Base-by-base conservation (phyloP, 179 eudicot genomes). In the Nepenthes alata region DNA sequence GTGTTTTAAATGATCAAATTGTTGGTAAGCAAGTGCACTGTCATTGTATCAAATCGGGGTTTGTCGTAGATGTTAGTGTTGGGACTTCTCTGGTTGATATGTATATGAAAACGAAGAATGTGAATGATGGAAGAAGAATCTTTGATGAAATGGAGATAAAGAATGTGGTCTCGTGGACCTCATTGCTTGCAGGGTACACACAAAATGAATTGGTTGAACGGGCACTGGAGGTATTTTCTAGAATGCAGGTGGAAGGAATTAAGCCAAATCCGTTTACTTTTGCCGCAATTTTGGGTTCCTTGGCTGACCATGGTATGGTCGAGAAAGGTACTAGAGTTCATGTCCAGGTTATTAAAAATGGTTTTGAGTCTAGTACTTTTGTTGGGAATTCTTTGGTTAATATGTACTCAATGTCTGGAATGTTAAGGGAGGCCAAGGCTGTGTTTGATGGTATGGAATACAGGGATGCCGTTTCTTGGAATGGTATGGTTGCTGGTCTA, bases 111-210 rank as follows among this genome's bases (percentile, higher is more conserved):
- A 67, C 69, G 3, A 62, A 64, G 53, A 62, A 60, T 67, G 39
- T 76, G 63, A 45, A 52, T 47, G 72, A 58, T 57, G 80, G 76
- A 37, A 52, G 12, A 58, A 12, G 66, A 14, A 65, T 67, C 37
- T 79, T 79, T 60, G 67, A 65, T 47, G 78, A 70, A 59, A 79
- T 79, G 83, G 73, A 65, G 67, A 74, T 67, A 53, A 73, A 53
- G 41, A 79, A 79, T 73, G 83, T 79, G 35, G 75, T 79, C 69
- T 67, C 83, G 45, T 79, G 83, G 80, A 79, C 83, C 11, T 79
- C 80, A 25, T 50, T 79, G 78, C 67, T 79, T 52, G 63, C 68
- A 2, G 83, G 83, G 10, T 76, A 61, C 65, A 74, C 76, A 10
- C 72, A 47, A 48, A 74, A 70, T 62, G 83, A 80, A 66, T 50